These are phyloP conservation scores for Ophiostoma sp. DNA, from an alignment of 2,329 filamentous ascomycete genomes.

Conservation along the genomic window DNA sequence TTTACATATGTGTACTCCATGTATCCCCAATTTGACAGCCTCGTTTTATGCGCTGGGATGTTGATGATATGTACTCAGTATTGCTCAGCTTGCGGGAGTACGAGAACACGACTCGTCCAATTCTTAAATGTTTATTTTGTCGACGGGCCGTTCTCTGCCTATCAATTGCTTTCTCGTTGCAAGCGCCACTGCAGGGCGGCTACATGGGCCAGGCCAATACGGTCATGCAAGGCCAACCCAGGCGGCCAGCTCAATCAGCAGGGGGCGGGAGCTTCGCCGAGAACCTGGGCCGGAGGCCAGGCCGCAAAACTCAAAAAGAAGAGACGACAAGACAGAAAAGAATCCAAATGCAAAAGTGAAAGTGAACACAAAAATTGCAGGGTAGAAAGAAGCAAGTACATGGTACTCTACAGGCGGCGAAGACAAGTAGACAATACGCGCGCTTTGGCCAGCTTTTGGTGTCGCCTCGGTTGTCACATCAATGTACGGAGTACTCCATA, in stretches of 20 bases:
- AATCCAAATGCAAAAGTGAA: not conserved
- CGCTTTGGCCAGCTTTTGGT: slow-evolving; percentile 9
- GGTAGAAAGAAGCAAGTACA: not conserved
- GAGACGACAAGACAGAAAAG: not conserved
- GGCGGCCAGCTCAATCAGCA: not conserved
- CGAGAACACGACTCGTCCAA: not conserved
- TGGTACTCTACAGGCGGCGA: not conserved
- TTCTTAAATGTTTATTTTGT: slow-evolving; percentile 3
- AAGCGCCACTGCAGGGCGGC: not conserved
- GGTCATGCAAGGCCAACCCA: not conserved
- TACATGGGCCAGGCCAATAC: not conserved
- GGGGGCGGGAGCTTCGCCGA: not conserved
- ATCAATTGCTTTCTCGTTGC: not conserved
- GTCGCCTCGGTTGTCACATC: not conserved
- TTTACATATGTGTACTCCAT: not conserved
- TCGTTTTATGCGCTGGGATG: slow-evolving; percentile 9
- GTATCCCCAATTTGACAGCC: not conserved
- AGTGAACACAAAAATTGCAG: not conserved
- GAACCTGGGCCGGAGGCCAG: not conserved
- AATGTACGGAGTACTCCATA: not conserved
- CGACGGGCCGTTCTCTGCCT: not conserved
- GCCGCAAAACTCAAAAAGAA: not conserved
- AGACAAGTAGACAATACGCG: not conserved
- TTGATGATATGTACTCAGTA: not conserved
- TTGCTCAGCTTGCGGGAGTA: not conserved